Evolutionary conservation across 352 stramenopile species (phyloP).

Genomic region (Phytophthora rubi): DNA sequence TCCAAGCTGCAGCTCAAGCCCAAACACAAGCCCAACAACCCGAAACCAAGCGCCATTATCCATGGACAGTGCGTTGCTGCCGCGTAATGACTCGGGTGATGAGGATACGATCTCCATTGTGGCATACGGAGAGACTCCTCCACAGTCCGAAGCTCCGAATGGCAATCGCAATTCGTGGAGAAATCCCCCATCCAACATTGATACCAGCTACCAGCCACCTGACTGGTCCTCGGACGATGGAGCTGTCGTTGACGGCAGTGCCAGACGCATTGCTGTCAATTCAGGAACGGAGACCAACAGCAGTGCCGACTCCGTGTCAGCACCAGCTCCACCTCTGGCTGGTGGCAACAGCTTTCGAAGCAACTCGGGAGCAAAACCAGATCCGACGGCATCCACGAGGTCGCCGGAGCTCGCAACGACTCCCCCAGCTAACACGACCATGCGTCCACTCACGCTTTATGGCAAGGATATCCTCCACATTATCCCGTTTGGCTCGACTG

Average conservation of each 20-base stretch:
- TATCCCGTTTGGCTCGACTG: constrained; percentile 50
- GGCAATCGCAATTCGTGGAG: constrained; percentile 26
- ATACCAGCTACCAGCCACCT: constrained; percentile 22
- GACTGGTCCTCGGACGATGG: constrained; percentile 35
- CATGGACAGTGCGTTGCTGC: constrained; percentile 33
- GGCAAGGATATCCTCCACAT: constrained; percentile 70
- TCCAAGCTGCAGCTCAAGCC: constrained; percentile 13
- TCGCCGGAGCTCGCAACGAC: constrained; percentile 13
- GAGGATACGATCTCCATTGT: constrained; percentile 36
- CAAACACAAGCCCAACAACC: constrained; percentile 5
- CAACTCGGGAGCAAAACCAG: constrained; percentile 14
- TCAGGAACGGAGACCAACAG: constrained; percentile 8
- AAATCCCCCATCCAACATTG: constrained; percentile 9
- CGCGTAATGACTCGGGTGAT: constrained; percentile 16
- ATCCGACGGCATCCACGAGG: constrained; percentile 15
- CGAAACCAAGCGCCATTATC: background rate
- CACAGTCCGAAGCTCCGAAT: constrained; percentile 6
- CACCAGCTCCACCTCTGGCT: constrained; percentile 12
- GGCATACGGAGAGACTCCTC: constrained; percentile 20
- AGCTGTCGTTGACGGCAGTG: constrained; percentile 25
- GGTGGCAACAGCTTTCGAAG: constrained; percentile 35
- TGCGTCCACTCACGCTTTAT: constrained; percentile 49
- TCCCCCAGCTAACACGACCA: constrained; percentile 16
- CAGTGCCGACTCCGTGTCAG: background rate
- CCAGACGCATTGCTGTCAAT: constrained; percentile 30